These are phyloP conservation scores for Paralagenidium karlingii DNA, from an alignment of 352 stramenopile genomes.

Conservation along the genomic window DNA sequence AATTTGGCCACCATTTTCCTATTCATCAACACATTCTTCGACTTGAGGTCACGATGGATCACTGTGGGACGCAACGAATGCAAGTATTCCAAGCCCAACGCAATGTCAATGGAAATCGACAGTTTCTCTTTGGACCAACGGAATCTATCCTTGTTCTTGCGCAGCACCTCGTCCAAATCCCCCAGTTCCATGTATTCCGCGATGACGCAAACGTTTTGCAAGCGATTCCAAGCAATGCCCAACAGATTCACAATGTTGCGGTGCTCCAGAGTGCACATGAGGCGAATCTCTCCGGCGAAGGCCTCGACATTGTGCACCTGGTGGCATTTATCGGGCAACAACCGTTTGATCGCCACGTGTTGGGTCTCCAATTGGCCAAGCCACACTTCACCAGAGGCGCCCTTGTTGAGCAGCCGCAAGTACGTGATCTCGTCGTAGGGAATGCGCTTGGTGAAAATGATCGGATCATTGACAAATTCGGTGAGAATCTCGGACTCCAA, in stretches of 20 bases:
- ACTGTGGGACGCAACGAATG: constrained; percentile 58
- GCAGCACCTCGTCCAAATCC: constrained; percentile 44
- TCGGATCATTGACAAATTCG: constrained; percentile 32
- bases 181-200: constrained; percentile 74
- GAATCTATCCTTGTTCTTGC: constrained; percentile 32
- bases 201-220: constrained; percentile 58
- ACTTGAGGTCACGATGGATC: constrained; percentile 82
- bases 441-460: constrained; percentile 33
- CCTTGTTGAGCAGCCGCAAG: constrained; percentile 44
- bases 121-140: constrained; percentile 65
- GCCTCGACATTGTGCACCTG: constrained; percentile 35
- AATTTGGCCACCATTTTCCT: constrained; percentile 59
- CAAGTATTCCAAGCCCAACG: constrained; percentile 75
- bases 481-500: constrained; percentile 44
- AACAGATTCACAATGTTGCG: constrained; percentile 67
- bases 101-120: constrained; percentile 69
- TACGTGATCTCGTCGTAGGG: constrained; percentile 56
- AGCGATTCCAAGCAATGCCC: constrained; percentile 47
- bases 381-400: constrained; percentile 62
- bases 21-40: constrained; percentile 75
- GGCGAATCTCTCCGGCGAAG: constrained; percentile 55
- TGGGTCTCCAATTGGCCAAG: constrained; percentile 47
- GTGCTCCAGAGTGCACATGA: constrained; percentile 61
- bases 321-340: constrained; percentile 46
- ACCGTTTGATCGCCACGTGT: constrained; percentile 60